Evolutionary conservation across 1,284 basidiomycete genomes (phyloP), one percentile per base, ranked within the genome.

Genomic region (Vanrija humicola): DNA sequence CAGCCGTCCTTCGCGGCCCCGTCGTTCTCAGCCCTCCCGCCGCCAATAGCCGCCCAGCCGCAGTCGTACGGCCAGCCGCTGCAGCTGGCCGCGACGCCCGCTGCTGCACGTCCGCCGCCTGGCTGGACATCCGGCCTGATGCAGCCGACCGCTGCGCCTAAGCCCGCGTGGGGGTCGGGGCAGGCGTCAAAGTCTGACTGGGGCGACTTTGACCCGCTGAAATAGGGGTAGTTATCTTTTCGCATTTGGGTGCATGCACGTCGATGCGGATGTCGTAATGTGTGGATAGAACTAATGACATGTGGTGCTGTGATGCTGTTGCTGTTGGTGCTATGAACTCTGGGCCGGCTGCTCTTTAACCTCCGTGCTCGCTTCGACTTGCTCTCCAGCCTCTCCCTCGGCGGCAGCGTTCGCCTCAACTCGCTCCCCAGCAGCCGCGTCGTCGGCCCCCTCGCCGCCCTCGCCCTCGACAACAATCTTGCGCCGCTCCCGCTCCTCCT

Each of bases 401-500:
- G 21, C 21, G 21, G 21, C 21, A 23, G 21, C 21, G 2, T 2
- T 23, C 21, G 21, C 21, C 21, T 23, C 21, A 23, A 23, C 21
- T 23, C 3, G 3, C 21, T 3, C 5, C 5, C 21, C 21, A 23
- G 21, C 21, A 23, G 21, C 21, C 3, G 21, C 21, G 21, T 45
- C 23, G 7, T 18, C 34, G 16, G 8, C 29, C 5, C 9, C 15
- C 7, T 28, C 39, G 23, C 18, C 39, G 5, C 38, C 47, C 29
- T 43, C 43, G 21, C 52, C 51, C 10, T 57, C 57, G 6, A 64
- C 56, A 8, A 61, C 63, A 12, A 72, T 56, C 50, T 66, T 66
- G 19, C 64, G 59, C 47, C 58, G 48, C 52, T 66, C 64, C 59
- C 63, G 64, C 40, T 69, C 70, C 64, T 83, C 81, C 56, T 86